These are phyloP conservation scores for Drosera spatulata DNA, from an alignment of 179 eudicot genomes.

Conservation along the genomic window DNA sequence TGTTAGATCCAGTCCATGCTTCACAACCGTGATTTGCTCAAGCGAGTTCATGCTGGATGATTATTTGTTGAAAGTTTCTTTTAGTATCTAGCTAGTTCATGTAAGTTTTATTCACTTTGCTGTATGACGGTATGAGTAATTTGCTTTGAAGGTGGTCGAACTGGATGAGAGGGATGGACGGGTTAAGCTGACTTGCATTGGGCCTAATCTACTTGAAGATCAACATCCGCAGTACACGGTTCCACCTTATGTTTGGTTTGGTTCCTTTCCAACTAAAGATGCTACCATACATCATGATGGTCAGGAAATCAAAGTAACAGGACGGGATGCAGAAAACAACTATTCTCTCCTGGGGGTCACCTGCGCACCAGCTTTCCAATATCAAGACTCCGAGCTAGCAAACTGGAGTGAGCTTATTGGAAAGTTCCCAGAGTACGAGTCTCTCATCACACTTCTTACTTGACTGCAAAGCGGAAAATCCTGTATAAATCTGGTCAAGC, in stretches of 20 bases:
- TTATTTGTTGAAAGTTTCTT: too few species aligned
- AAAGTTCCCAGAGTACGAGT: slow-evolving; percentile 40
- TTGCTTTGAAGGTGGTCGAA: slow-evolving; percentile 51
- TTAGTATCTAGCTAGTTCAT: too few species aligned
- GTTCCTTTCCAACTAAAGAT: slow-evolving; percentile 68
- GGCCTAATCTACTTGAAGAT: slow-evolving; percentile 43
- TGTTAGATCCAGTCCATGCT: too few species aligned
- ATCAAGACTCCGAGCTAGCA: slow-evolving; percentile 78
- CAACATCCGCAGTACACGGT: slow-evolving; percentile 67
- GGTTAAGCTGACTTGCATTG: slow-evolving; percentile 59
- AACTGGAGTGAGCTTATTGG: slow-evolving; percentile 52
- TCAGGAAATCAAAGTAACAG: slow-evolving; percentile 19
- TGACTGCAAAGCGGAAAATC: too few species aligned
- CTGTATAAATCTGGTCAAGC: too few species aligned
- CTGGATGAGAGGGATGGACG: slow-evolving; percentile 58
- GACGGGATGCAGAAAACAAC: slow-evolving; percentile 54
- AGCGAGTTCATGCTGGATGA: too few species aligned
- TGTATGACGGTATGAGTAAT: too few species aligned
- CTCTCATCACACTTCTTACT: slow-evolving; percentile 32
- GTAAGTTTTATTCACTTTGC: too few species aligned
- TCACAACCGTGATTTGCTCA: too few species aligned
- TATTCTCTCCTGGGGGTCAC: slow-evolving; percentile 87
- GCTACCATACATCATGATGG: slow-evolving; percentile 23
- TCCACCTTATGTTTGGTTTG: slow-evolving; percentile 85
- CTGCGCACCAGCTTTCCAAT: slow-evolving; percentile 86